Conservation (phyloP, 1,284 basidiomycete genomes). For the Ustilago tritici region DNA sequence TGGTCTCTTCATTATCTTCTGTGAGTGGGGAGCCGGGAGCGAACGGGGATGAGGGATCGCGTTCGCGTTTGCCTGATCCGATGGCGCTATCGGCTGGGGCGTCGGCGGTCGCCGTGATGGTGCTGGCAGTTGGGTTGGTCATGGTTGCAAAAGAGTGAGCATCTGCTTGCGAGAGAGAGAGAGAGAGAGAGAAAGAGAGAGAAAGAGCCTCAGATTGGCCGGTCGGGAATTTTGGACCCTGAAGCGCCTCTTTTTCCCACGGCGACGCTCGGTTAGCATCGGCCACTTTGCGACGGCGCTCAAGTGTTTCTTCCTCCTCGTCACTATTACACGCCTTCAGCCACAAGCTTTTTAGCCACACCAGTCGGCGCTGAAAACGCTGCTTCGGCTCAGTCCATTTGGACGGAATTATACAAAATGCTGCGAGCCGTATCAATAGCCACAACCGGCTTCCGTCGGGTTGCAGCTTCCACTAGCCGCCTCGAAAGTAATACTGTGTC, state of each 20-base stretch:
- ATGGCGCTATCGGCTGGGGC: background rate
- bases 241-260: background rate
- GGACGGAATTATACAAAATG: slow-evolving; percentile 12
- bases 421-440: slow-evolving; percentile 23
- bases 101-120: background rate
- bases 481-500: background rate
- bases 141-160: background rate
- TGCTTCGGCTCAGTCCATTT: background rate
- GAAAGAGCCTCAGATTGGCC: background rate
- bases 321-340: background rate
- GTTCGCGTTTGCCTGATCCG: slow-evolving; percentile 17
- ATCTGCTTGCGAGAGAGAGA: background rate
- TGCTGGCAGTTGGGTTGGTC: background rate
- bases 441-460: slow-evolving; percentile 10
- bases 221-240: slow-evolving; percentile 8
- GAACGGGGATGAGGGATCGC: slow-evolving; percentile 7
- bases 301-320: background rate
- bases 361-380: background rate
- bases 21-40: background rate
- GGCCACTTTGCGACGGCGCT: slow-evolving; percentile 6
- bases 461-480: background rate
- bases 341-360: background rate
- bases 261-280: background rate
- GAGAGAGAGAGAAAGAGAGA: background rate
- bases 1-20: slow-evolving; percentile 1